These are phyloP conservation scores for Mortierella sp. DNA, from an alignment of 371 early-diverging fungal genomes.

Conservation along the genomic window DNA sequence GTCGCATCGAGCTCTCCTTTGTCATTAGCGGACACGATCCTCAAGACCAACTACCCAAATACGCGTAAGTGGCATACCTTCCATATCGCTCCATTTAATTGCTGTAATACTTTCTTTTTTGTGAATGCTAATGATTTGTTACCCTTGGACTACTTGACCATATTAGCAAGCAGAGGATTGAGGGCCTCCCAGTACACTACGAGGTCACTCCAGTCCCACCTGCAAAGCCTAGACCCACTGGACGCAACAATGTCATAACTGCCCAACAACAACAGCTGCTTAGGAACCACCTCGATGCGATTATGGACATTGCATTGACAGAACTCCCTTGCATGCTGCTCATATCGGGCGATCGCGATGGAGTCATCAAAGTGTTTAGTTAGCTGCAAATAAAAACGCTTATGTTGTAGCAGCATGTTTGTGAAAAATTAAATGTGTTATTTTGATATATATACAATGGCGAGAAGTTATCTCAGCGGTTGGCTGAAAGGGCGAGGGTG, in stretches of 20 bases:
- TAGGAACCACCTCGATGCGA: conserved; percentile 80
- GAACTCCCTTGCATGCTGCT: conserved; percentile 84
- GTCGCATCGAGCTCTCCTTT: conserved; percentile 75
- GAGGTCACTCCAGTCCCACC: conserved; percentile 62
- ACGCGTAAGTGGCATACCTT: conserved; percentile 58
- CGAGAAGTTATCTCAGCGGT: conserved; percentile 7
- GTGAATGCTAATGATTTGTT: background rate
- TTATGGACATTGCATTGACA: conserved; percentile 78
- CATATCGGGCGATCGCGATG: conserved; percentile 85
- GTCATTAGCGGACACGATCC: conserved; percentile 78
- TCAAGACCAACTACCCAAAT: conserved; percentile 71
- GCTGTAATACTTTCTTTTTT: background rate
- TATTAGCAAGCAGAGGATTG: conserved; percentile 73
- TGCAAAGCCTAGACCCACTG: conserved; percentile 41
- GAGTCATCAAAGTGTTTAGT: conserved; percentile 79
- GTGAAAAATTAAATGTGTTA: background rate
- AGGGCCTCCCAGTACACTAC: conserved; percentile 67
- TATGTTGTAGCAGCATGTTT: too few species aligned
- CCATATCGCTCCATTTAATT: background rate
- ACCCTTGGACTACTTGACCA: background rate
- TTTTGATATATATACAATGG: conserved; percentile 6
- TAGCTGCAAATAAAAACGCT: conserved; percentile 50
- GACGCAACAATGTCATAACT: conserved; percentile 48
- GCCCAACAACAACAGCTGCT: conserved; percentile 70
- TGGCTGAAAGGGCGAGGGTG: conserved; percentile 40